Evolutionary conservation across 495 filamentous ascomycete genomes (phyloP), one percentile per base, ranked within the genome.

Genomic region (Neurospora sublineolata): DNA sequence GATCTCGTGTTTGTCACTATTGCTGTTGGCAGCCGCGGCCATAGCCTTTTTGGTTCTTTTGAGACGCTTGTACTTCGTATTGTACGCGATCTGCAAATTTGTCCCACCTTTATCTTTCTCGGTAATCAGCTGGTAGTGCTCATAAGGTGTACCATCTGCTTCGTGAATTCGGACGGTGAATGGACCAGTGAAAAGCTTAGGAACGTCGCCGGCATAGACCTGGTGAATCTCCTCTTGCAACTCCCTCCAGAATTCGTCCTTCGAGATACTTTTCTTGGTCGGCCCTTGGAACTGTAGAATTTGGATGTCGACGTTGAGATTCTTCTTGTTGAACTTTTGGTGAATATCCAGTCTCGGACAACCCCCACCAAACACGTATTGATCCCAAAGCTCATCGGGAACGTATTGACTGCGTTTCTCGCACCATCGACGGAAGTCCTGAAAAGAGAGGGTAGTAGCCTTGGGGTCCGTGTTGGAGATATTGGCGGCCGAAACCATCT

Each of bases 101-200:
- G 80, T 81, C 20, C 78, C 77, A 71, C 89, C 91, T 8, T 89
- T 91, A 44, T 87, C 84, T 9, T 89, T 88, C 70, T 97, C 93
- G 74, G 93, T 93, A 78, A 99, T 96, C 70, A 97, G 92, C 36
- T 97, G 92, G 74, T 97, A 97, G 77, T 99, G 95, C 80, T 99
- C 95, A 79, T 99, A 99, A 27, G 95, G 95, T 3, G 96, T 98
- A 18, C 95, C 95, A 78, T 99, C 96, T 36, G 95, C 96, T 82
- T 99, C 95, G 82, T 99, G 95, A 73, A 99, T 97, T 64, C 96
- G 88, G 75, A 99, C 92, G 0, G 95, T 98, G 91, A 98, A 97
- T 0, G 96, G 94, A 1, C 94, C 94, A 3, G 93, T 94, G 79
- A 98, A 99, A 3, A 92, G 83, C 40, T 89, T 89, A 73, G 92